phyloP scores from a whole-genome alignment of 1,284 basidiomycete species.

The Apiotrichum veenhuisii region DNA sequence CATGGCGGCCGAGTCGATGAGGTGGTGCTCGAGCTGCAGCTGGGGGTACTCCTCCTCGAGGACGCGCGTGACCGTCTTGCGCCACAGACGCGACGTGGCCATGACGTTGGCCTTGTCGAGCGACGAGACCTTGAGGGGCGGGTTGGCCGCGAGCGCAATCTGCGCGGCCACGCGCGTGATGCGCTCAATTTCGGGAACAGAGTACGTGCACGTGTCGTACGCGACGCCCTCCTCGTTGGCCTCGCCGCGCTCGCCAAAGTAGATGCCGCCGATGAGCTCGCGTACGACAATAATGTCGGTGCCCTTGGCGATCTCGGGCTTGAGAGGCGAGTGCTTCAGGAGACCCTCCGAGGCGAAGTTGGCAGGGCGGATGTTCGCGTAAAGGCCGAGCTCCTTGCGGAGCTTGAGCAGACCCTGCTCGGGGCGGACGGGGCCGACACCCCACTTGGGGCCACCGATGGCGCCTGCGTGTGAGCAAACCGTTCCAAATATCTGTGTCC shows the following conservation, averaged over 20 bases:
- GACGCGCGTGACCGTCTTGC: conserved; percentile 82
- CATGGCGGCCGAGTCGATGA: conserved; percentile 95
- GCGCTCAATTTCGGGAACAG: conserved; percentile 82
- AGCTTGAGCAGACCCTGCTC: conserved; percentile 89
- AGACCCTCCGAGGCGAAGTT: conserved; percentile 76
- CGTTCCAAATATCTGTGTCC: too few relatives aligned
- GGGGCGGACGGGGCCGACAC: conserved; percentile 87
- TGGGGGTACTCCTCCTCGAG: conserved; percentile 80
- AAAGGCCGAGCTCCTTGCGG: conserved; percentile 88
- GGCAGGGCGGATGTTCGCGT: conserved; percentile 94
- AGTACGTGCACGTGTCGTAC: conserved; percentile 81
- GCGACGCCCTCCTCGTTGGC: conserved; percentile 64
- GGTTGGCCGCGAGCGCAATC: conserved; percentile 77
- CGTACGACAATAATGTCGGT: conserved; percentile 91
- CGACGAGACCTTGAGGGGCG: conserved; percentile 84
- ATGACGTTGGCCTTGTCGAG: conserved; percentile 99
- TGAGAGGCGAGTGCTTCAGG: conserved; percentile 86
- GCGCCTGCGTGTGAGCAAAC: conserved; percentile 3
- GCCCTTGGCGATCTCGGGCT: conserved; percentile 76
- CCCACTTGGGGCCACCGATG: conserved; percentile 76
- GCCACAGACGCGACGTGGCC: conserved; percentile 90
- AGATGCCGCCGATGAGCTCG: conserved; percentile 70
- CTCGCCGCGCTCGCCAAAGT: conserved; percentile 93
- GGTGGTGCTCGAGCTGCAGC: conserved; percentile 77
- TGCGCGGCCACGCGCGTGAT: conserved; percentile 95